Base-by-base conservation (phyloP, 139 green algal species). In the Coelastrella sp. region DNA sequence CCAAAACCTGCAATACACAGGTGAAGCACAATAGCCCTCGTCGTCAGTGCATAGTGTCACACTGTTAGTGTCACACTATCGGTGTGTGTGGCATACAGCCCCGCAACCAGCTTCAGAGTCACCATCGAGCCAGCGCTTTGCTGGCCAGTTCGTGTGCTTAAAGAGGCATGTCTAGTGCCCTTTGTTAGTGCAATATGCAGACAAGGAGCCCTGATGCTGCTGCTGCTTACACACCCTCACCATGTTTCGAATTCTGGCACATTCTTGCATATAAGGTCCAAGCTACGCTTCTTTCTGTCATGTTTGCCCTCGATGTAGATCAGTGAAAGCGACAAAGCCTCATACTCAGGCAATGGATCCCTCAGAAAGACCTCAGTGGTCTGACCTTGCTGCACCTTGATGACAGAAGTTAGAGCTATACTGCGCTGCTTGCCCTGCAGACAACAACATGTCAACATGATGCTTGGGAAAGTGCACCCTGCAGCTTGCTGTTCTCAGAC, bases 181-280 rank as follows among this genome's bases (percentile, higher is more conserved):
- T 1, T 47, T 47, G 32, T 47, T 1, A 47, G 32, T 47, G 32
- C n/a, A 47, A 47, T 47, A 47, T 47, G 32, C 32, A 47, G 32
- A 47, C 32, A 47, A 47, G 32, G 32, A 47, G 32, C 32, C 32
- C 32, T 47, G 1, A 47, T 47, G 32, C 32, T 47, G 32, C 32
- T 47, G 32, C 32, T 76, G 17, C 16, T 64, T 10, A n/a, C n/a
- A n/a, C 20, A 11, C 47, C 47, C 83, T 47, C 68, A 88, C 95
- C 95, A 97, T 71, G 94, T 88, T 60, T 96, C 92, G 79, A 94
- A 96, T 56, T 97, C 93, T 8, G 85, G 54, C 3, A 76, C 58
- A 54, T 66, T 92, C 14, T 75, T 73, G 90, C 92, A 95, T 7
- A 96, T 96, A 57, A 98, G 92, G 85, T 98, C 96, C 85, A 98